These are phyloP conservation scores for Auriscalpium orientale DNA, from an alignment of 768 basidiomycete species.

Conservation along the genomic window DNA sequence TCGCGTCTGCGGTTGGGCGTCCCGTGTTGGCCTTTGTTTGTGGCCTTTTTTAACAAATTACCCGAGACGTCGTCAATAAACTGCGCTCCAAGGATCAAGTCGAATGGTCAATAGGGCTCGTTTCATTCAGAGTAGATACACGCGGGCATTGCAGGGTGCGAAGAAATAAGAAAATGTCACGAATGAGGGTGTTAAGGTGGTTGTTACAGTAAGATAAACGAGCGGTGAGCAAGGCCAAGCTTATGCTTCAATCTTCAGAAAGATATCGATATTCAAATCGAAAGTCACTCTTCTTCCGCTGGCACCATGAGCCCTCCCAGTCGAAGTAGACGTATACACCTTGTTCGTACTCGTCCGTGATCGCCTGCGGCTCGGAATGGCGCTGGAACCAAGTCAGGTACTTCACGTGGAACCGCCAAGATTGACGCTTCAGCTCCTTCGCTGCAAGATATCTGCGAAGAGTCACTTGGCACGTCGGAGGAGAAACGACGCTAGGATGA, in stretches of 20 bases:
- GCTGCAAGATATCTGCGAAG: conserved; percentile 79
- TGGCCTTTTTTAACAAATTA: too few relatives aligned
- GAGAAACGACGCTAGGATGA: conserved; percentile 6
- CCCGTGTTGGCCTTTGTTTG: too few relatives aligned
- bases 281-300: conserved; percentile 97
- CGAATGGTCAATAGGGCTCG: too few relatives aligned
- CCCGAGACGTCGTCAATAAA: too few relatives aligned
- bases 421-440: conserved; percentile 93
- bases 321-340: conserved; percentile 99
- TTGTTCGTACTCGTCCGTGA: conserved; percentile 99
- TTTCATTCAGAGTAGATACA: too few relatives aligned
- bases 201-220: not conserved
- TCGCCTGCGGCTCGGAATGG: conserved; percentile 94
- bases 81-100: too few relatives aligned
- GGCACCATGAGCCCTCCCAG: conserved; percentile 99
- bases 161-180: conserved; percentile 1
- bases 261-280: conserved; percentile 94
- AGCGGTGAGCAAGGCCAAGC: not conserved
- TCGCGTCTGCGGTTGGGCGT: too few relatives aligned
- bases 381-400: conserved; percentile 99
- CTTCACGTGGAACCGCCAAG: conserved; percentile 99
- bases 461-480: not conserved
- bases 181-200: not conserved
- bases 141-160: not conserved
- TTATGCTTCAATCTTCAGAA: conserved; percentile 63